A percentile compares a stretch with the other conserved stretches of the same genome.
Conservation (phyloP, 2,329 filamentous ascomycete species). For the Xylariaceae sp. region DNA sequence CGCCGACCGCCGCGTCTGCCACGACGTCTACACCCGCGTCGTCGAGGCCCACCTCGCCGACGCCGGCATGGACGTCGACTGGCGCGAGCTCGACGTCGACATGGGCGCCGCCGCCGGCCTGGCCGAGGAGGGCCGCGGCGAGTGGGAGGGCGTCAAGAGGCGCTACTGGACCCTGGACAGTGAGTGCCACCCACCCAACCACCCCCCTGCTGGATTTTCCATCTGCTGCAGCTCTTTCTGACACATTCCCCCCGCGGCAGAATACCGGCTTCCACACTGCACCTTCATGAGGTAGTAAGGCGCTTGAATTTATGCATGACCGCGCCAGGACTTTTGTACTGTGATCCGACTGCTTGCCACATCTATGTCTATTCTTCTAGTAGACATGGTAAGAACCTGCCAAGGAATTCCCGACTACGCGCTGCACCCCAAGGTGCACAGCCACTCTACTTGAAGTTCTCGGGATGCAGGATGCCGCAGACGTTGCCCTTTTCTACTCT, state of each 20-base stretch:
- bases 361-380: slow-evolving; percentile 14
- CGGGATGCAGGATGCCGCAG: slow-evolving; percentile 56
- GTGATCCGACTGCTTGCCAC: too few species aligned
- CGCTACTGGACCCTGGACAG: slow-evolving; percentile 83
- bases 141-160: slow-evolving; percentile 83
- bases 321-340: too few species aligned
- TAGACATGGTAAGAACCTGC: slow-evolving; percentile 7
- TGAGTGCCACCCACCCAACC: slow-evolving; percentile 37
- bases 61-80: slow-evolving; percentile 82
- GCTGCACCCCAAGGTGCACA: slow-evolving; percentile 2
- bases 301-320: too few species aligned
- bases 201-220: too few species aligned
- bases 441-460: slow-evolving; percentile 46
- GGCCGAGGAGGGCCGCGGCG: slow-evolving; percentile 57
- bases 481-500: slow-evolving; percentile 55
- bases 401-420: slow-evolving; percentile 6
- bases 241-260: too few species aligned
- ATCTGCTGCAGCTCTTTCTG: too few species aligned
- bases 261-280: slow-evolving; percentile 67
- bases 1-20: slow-evolving; percentile 85
- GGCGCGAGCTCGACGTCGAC: slow-evolving; percentile 70
- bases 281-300: slow-evolving; percentile 61
- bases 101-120: slow-evolving; percentile 46
- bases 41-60: slow-evolving; percentile 87
- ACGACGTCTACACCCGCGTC: slow-evolving; percentile 91